These are phyloP conservation scores for Picea abies DNA, from an alignment of 83 land plant genomes.

Conservation along the genomic window DNA sequence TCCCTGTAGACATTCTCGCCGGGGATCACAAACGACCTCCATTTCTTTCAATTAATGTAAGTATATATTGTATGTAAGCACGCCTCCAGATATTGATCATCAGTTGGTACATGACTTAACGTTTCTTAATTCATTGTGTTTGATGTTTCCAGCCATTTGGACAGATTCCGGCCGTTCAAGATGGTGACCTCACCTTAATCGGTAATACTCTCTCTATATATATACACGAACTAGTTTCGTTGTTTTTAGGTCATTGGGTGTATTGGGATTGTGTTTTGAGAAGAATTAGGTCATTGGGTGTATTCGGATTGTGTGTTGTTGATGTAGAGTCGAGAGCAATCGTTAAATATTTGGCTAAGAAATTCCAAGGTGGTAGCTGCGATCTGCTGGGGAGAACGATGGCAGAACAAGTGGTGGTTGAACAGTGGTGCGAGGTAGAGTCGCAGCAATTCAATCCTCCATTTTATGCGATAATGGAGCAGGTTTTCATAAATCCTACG, in stretches of 20 bases:
- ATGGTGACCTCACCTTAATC: constrained; percentile 33
- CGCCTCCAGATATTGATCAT: background rate
- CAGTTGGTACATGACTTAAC: too few species aligned
- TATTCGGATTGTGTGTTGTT: background rate
- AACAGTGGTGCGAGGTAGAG: constrained; percentile 88
- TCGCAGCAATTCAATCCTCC: constrained; percentile 56
- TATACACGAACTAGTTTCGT: background rate
- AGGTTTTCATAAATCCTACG: too few species aligned
- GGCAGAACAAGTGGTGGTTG: constrained; percentile 41
- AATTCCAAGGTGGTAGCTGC: constrained; percentile 40
- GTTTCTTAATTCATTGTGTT: background rate
- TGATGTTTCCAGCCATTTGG: constrained; percentile 43
- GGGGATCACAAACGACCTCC: constrained; percentile 23
- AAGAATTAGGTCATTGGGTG: background rate
- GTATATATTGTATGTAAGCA: background rate
- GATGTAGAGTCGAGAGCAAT: constrained; percentile 79
- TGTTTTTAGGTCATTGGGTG: background rate
- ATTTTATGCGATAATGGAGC: constrained; percentile 21
- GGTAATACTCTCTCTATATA: constrained; percentile 15
- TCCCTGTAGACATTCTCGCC: constrained; percentile 15
- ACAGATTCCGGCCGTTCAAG: constrained; percentile 35
- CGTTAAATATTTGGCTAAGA: constrained; percentile 43
- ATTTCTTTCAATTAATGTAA: constrained; percentile 14
- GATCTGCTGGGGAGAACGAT: constrained; percentile 22
- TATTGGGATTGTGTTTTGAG: too few species aligned